Base-by-base conservation (phyloP, 2,329 filamentous ascomycete species). In the Botryosphaeria agaves region DNA sequence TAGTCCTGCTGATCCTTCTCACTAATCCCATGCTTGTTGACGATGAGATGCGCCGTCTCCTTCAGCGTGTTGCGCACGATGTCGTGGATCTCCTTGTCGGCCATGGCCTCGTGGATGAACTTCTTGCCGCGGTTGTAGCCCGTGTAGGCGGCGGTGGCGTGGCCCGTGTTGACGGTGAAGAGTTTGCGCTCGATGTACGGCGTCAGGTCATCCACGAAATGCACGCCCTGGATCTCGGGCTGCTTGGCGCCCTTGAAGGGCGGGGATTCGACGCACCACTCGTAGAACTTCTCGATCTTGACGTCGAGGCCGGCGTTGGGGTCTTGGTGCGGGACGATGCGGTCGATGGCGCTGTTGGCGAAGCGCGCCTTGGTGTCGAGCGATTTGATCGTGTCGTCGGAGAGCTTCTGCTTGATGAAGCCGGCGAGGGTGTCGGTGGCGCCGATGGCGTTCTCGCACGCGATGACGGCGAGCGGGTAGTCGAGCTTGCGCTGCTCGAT, bases 161-260 rank as follows among this genome's bases (percentile, higher is more conserved):
- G 89, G 33, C 84, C 80, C 14, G 89, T 98, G 71, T 98, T 98
- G 69, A 98, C 87, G 14, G 89, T 98, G 68, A 85, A 98, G 40
- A 98, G 76, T 71, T 98, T 98, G 57, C 89, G 85, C 73, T 98
- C 89, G 47, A 98, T 95, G 63, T 87, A 98, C 34, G 89, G 89
- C 50, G 76, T 69, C 18, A 98, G 72, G 59, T 95, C 69, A 40
- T 83, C 74, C 35, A 95, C 89, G 73, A 82, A 94, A 61, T 92
- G 80, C 52, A 95, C 76, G 36, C 85, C 87, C 41, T 89, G 57
- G 47, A 98, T 87, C 12, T 70, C 58, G 5, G 84, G 85, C 42
- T 71, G 67, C 32, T 66, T 64, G 37, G 68, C 61, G 38, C 76
- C 70, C 39, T 75, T 66, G 56, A 95, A 94, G 2, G 87, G 87